These are phyloP conservation scores for Biscogniauxia marginata DNA, from an alignment of 2,329 filamentous ascomycete genomes.

Conservation along the genomic window DNA sequence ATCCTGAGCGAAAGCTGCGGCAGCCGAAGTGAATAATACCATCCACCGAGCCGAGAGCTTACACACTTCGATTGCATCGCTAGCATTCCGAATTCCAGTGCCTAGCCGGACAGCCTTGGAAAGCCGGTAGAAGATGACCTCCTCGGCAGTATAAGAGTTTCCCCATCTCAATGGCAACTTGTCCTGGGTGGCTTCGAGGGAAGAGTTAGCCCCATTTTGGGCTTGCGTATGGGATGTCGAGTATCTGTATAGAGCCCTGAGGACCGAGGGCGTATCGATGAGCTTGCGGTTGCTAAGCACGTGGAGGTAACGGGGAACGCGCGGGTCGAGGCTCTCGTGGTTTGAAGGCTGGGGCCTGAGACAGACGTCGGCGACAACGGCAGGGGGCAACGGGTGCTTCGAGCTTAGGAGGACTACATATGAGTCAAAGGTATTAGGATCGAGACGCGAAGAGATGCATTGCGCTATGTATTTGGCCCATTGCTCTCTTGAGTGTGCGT, in stretches of 20 bases:
- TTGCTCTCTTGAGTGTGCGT: constrained; percentile 32
- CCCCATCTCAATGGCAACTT: constrained; percentile 44
- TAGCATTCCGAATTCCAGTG: constrained; percentile 43
- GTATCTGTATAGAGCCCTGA: constrained; percentile 56
- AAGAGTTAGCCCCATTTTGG: constrained; percentile 18
- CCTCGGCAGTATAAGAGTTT: constrained; percentile 67
- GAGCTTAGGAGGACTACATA: constrained; percentile 49
- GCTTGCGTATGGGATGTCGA: constrained; percentile 49
- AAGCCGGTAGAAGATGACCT: constrained; percentile 90
- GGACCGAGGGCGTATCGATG: constrained; percentile 54
- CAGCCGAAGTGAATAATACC: constrained; percentile 52
- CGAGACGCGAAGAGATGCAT: constrained; percentile 52
- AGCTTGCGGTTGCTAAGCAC: constrained; percentile 50
- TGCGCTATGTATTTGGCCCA: constrained; percentile 53
- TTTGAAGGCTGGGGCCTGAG: constrained; percentile 52
- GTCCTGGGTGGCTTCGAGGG: constrained; percentile 18
- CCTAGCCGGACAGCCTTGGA: constrained; percentile 76
- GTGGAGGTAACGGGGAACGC: constrained; percentile 59
- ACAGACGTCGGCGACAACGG: constrained; percentile 56
- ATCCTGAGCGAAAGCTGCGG: constrained; percentile 47
- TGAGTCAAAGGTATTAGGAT: constrained; percentile 51
- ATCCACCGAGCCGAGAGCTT: constrained; percentile 58
- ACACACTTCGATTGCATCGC: constrained; percentile 51
- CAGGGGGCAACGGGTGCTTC: constrained; percentile 51
- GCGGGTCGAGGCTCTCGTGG: constrained; percentile 54